Evolutionary conservation across 331 rosid genomes (phyloP), one percentile per base, ranked within the genome.

Genomic region (Pyrus hybrid): DNA sequence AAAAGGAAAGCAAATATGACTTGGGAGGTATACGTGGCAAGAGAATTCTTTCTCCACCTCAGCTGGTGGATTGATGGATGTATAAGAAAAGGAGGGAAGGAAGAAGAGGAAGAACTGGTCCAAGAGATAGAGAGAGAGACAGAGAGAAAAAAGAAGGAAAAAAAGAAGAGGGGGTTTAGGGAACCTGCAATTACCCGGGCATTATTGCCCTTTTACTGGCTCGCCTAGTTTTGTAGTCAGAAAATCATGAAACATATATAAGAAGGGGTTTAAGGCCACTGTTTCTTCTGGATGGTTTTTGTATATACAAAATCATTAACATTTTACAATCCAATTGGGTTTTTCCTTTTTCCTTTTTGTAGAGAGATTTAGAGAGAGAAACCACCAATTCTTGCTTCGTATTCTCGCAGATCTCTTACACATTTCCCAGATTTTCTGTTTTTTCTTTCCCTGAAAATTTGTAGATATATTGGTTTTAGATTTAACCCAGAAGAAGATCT

Each of bases 211-310:
- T 75, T 83, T 73, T 26, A 83, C 93, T 37, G 85, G 87, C 35
- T 79, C 45, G 28, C 73, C 87, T 78, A 85, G 91, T 87, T 86
- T 67, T 75, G 93, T 87, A 90, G 95, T 79, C 87, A 79, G 67
- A 79, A 87, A 81, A 74, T 43, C 16, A 56, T 26, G 45, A 68
- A 37, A 23, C 8, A 17, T 51, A 18, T 63, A 37, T 25, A 80
- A 68, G 83, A 80, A 51, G 88, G 95, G 96, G 93, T 86, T 90
- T 88, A n/a, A 88, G 82, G 90, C 72, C 63, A 86, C 85, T 89
- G 87, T 91, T 63, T 28, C 86, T 91, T 63, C 23, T 83, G 84
- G 81, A 79, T 87, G 85, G 83, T 77, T 37, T 61, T 72, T 21
- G 80, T 80, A 43, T 68, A 66, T 76, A 60, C 63, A 37, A 33